Evolutionary conservation across 352 stramenopile genomes (phyloP).

Genomic region (Pythium phragmitis): DNA sequence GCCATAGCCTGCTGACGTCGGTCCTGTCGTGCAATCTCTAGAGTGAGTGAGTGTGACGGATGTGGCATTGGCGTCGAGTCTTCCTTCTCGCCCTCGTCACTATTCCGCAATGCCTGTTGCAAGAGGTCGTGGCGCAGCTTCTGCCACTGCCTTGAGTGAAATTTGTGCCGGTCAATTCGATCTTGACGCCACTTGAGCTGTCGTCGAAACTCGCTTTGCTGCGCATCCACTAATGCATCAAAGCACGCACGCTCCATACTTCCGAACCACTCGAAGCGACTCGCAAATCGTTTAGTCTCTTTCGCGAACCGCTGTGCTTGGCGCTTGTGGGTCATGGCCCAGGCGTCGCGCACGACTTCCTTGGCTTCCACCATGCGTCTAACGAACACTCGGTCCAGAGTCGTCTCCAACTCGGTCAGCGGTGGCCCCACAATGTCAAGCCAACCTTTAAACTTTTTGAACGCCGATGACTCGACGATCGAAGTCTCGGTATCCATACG

Average conservation of each 20-base stretch:
- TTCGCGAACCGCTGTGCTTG: conserved; percentile 33
- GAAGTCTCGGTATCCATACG: neutral
- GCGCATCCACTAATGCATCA: conserved; percentile 37
- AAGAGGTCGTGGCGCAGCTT: conserved; percentile 34
- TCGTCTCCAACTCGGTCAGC: conserved; percentile 62
- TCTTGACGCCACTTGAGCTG: conserved; percentile 74
- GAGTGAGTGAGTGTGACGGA: neutral
- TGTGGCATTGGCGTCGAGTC: neutral
- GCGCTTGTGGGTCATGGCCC: conserved; percentile 47
- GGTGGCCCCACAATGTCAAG: conserved; percentile 65
- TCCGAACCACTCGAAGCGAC: conserved; percentile 42
- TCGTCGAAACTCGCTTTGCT: conserved; percentile 53
- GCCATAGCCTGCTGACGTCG: neutral
- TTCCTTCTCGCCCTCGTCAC: conserved; percentile 8
- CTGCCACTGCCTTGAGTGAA: conserved; percentile 54
- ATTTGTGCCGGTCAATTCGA: conserved; percentile 62
- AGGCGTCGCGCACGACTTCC: conserved; percentile 54
- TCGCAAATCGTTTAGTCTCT: conserved; percentile 40
- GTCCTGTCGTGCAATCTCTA: conserved; percentile 1
- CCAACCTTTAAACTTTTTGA: conserved; percentile 62
- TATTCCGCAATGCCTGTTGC: conserved; percentile 27
- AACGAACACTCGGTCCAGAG: conserved; percentile 61
- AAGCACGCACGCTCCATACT: conserved; percentile 36
- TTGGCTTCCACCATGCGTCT: conserved; percentile 49
- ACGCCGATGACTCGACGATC: conserved; percentile 28